These are phyloP conservation scores for Pelargonium hybrid DNA, from an alignment of 441 rosid genomes.

Conservation along the genomic window DNA sequence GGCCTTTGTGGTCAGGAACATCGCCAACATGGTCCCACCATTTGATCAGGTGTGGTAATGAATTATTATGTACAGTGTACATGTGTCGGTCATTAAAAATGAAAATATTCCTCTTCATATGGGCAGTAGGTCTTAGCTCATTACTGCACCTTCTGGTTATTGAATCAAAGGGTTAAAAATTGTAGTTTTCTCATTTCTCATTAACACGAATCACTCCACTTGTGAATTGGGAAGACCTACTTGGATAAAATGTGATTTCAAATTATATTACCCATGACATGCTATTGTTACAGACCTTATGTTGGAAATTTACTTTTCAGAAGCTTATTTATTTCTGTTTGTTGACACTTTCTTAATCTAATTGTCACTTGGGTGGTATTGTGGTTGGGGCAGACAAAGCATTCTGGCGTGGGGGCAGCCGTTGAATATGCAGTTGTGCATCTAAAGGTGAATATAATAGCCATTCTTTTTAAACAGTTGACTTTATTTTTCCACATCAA, in stretches of 20 bases:
- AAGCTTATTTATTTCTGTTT: background rate
- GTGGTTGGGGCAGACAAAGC: slow-evolving; percentile 15
- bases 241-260: background rate
- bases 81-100: background rate
- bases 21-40: slow-evolving; percentile 86
- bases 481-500: background rate
- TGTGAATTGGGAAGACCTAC: too few relatives aligned
- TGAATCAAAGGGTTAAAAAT: background rate
- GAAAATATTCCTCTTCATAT: background rate
- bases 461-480: background rate
- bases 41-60: slow-evolving; percentile 50
- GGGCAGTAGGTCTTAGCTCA: too few relatives aligned
- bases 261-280: background rate
- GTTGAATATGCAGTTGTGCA: slow-evolving; percentile 91
- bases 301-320: background rate
- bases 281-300: background rate
- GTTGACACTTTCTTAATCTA: background rate
- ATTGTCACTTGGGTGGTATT: too few relatives aligned
- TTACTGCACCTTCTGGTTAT: background rate
- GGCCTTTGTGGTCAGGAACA: slow-evolving; percentile 88
- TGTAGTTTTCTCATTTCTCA: background rate
- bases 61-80: background rate
- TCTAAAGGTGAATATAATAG: slow-evolving; percentile 49
- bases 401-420: slow-evolving; percentile 74
- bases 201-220: too few relatives aligned